Base-by-base conservation (phyloP, 495 filamentous ascomycete genomes). In the Penicillium dipodomyicola region DNA sequence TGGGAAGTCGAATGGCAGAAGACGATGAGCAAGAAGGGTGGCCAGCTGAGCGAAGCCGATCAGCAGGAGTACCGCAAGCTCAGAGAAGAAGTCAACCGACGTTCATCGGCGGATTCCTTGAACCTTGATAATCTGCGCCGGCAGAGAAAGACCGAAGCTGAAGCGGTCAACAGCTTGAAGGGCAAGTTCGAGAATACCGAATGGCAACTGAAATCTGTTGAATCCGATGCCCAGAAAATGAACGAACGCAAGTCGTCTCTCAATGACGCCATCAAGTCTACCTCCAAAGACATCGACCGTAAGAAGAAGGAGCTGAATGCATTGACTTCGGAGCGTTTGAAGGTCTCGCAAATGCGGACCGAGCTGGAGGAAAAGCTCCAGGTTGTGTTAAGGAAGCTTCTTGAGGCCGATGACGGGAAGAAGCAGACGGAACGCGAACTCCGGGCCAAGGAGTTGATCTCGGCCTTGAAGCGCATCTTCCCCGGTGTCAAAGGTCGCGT, bases 301-400 rank as follows among this genome's bases (percentile, higher is more conserved):
- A 97, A 96, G 78, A 96, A 96, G 76, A 95, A 92, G 65, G 88
- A 91, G 48, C 87, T 88, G 63, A 93, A 96, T 65, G 81, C 84
- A 32, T 74, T 95, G 30, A 86, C 89, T 39, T 96, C 94, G 2
- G 92, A 96, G 62, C 86, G 92, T 47, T 80, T 90, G 23, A 82
- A 90, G 48, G 81, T 86, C 9, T 84, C 88, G 25, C 88, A 94
- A 59, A 85, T 86, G 66, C 82, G 87, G 41, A 94, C 87, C 1
- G 94, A 96, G 67, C 82, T 94, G 2, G 90, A 97, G 49, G 92
- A 97, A 70, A 93, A 96, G 69, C 81, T 97, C 8, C 83, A 87
- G 58, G 87, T 91, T 35, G 85, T 93, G 7, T 69, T 93, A 46
- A 83, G 75, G 56, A 90, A 91, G 66, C 80, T 97, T 20, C 73